A percentile compares a stretch with the other conserved stretches of the same genome.
Conservation (phyloP, 148 eudicot genomes). For the Chenopodium quinoa region DNA sequence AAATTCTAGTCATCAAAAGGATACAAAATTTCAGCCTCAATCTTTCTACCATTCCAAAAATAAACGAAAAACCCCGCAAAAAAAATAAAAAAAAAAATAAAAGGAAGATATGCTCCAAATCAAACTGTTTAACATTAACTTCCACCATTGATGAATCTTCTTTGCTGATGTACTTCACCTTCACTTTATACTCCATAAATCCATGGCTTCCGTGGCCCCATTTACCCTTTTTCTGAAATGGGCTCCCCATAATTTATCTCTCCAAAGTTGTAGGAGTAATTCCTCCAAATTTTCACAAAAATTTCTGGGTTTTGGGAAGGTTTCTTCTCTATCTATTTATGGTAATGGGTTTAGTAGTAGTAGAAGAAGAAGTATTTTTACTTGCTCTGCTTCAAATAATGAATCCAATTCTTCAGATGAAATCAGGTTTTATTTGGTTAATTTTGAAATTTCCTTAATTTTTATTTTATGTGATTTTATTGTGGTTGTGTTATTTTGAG, state of each 20-base stretch:
- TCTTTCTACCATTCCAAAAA: not conserved
- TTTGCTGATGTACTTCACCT: constrained; percentile 17
- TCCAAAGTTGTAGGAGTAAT: not conserved
- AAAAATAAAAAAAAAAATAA: not conserved
- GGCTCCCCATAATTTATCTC: constrained; percentile 12
- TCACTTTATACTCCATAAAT: not conserved
- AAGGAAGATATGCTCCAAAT: not conserved
- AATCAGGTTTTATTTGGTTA: constrained; percentile 42
- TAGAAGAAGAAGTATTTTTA: constrained; percentile 12
- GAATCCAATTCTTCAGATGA: constrained; percentile 48
- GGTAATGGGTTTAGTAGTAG: constrained; percentile 7
- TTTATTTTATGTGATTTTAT: not conserved
- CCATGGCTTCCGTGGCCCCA: constrained; percentile 26
- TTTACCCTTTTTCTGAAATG: constrained; percentile 21
- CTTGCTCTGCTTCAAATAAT: constrained; percentile 60
- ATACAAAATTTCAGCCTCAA: constrained; percentile 28
- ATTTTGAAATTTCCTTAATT: not conserved
- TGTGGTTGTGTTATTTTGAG: not conserved
- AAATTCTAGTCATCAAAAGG: constrained; percentile 22
- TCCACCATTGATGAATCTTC: not conserved
- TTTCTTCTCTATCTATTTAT: constrained; percentile 15
- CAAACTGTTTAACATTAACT: not conserved
- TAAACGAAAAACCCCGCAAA: no score
- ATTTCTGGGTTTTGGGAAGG: constrained; percentile 1
- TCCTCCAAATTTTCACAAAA: constrained; percentile 4